Evolutionary conservation across 2,329 filamentous ascomycete species (phyloP), one percentile per base, ranked within the genome.

Genomic region (Fusarium solani-melongenae): DNA sequence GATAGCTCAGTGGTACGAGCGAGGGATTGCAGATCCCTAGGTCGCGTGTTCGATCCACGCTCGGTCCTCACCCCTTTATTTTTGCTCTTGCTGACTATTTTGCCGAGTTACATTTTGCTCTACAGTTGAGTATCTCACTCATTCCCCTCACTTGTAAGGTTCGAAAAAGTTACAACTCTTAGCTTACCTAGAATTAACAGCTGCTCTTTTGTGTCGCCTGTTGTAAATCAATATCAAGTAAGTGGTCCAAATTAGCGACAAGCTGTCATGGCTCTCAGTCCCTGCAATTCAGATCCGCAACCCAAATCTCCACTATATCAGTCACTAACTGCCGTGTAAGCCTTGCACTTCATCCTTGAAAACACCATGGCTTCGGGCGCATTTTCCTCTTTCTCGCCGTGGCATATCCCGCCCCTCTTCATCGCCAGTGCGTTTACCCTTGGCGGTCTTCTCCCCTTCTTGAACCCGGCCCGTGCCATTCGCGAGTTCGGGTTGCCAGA

Each of bases 391-490:
- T 72, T 77, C 38, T 69, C 74, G 11, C 65, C 67, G 6, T 77
- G 72, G 71, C 79, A 81, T 55, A 74, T 78, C 41, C 77, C 78
- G 2, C 70, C 75, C 9, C 55, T 80, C 14, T 77, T 80, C 3
- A 66, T 81, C 20, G 81, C 78, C 22, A 80, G 78, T 22, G 69
- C 77, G 10, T 77, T 77, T 20, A 80, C 77, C 5, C 72, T 83
- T 55, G 81, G 80, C 24, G 80, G 81, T 14, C 68, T 82, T 36
- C 75, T 81, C 8, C 82, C 81, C 15, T 71, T 83, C 38, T 80
- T 75, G 71, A 78, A 79, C 60, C 74, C 80, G 3, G 61, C 74
- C 24, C 75, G 71, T 29, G 80, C 81, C 14, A 83, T 83, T 41
- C 70, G 73, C 27, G 79, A 80, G 65, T 81, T 79, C 66, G 81